A percentile compares a stretch with the other conserved stretches of the same genome.
Conservation (phyloP, 805 yeast genomes). For the Scheffersomyces spartinae region DNA sequence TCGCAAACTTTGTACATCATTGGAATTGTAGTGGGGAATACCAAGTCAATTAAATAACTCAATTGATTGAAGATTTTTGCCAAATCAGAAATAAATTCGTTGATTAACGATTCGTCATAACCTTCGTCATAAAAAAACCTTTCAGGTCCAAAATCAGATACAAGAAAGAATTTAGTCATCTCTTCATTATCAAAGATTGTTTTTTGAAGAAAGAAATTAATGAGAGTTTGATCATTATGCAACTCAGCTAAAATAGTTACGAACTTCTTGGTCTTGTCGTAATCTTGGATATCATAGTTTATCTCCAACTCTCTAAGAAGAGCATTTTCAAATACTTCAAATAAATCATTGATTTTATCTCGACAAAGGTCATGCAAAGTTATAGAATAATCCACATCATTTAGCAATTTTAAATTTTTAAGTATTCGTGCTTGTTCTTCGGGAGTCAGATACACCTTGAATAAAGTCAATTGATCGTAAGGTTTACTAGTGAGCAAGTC, state of each 20-base stretch:
- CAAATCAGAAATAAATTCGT: slow-evolving; percentile 15
- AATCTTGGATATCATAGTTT: slow-evolving; percentile 38
- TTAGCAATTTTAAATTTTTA: slow-evolving; percentile 27
- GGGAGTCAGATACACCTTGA: slow-evolving; percentile 36
- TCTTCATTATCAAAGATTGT: slow-evolving; percentile 27
- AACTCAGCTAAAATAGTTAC: slow-evolving; percentile 23
- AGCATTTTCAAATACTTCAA: slow-evolving; percentile 65
- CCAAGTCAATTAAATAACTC: slow-evolving; percentile 24
- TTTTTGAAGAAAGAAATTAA: slow-evolving; percentile 33
- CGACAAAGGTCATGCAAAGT: slow-evolving; percentile 16
- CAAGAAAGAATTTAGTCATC: slow-evolving; percentile 13
- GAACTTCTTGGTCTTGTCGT: slow-evolving; percentile 21
- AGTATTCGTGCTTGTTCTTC: slow-evolving; percentile 39
- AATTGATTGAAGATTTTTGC: slow-evolving; percentile 26
- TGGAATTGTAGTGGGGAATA: slow-evolving; percentile 34
- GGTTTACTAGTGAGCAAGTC: slow-evolving; percentile 32
- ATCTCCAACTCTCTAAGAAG: slow-evolving; percentile 56
- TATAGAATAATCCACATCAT: slow-evolving; percentile 20
- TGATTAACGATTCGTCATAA: too few species aligned
- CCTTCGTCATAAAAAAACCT: slow-evolving; percentile 9
- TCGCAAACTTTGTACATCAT: slow-evolving; percentile 39
- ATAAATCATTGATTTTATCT: slow-evolving; percentile 39
- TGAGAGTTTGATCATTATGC: slow-evolving; percentile 29
- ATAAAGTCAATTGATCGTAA: slow-evolving; percentile 32
- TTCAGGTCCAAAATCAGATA: slow-evolving; percentile 15